Percentiles rank a stretch among this genome's conserved stretches.
phyloP scores from a whole-genome alignment of 106 monocot genomes.

The Phalaenopsis equestris region DNA sequence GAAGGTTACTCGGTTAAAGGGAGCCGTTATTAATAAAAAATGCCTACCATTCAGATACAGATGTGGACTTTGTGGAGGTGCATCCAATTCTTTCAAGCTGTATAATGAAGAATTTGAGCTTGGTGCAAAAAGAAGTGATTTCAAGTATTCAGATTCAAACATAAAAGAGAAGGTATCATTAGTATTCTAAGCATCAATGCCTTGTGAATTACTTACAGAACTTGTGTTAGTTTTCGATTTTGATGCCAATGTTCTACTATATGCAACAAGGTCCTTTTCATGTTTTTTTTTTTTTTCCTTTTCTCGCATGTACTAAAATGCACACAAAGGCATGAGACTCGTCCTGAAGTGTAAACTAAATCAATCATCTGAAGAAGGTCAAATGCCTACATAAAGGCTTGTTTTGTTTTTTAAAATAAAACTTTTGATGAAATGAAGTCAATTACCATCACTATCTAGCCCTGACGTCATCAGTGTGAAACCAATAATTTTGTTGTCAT shows the following conservation, averaged over 20 bases:
- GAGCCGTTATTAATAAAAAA: slow-evolving; percentile 20
- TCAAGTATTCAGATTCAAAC: slow-evolving; percentile 23
- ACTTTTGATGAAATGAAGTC: slow-evolving; percentile 5
- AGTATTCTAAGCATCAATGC: slow-evolving; percentile 3
- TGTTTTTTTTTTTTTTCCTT: background rate
- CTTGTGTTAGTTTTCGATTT: background rate
- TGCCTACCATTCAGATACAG: slow-evolving; percentile 29
- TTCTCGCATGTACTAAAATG: background rate
- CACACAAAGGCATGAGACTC: background rate
- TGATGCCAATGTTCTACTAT: background rate
- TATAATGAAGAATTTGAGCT: slow-evolving; percentile 33
- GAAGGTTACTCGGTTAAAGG: slow-evolving; percentile 30
- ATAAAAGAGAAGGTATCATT: slow-evolving; percentile 49
- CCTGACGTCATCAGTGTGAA: background rate
- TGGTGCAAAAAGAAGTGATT: slow-evolving; percentile 19
- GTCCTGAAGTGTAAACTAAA: background rate
- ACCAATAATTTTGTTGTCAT: background rate
- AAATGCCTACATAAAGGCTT: background rate
- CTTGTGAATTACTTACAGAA: background rate
- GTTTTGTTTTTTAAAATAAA: background rate
- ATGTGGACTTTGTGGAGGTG: slow-evolving; percentile 67
- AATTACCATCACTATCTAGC: background rate
- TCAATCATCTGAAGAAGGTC: background rate
- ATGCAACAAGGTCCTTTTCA: background rate
- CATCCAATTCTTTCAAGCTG: slow-evolving; percentile 41